Conservation (phyloP, 2,329 filamentous ascomycete genomes). For the Sporothrix variecibatus region DNA sequence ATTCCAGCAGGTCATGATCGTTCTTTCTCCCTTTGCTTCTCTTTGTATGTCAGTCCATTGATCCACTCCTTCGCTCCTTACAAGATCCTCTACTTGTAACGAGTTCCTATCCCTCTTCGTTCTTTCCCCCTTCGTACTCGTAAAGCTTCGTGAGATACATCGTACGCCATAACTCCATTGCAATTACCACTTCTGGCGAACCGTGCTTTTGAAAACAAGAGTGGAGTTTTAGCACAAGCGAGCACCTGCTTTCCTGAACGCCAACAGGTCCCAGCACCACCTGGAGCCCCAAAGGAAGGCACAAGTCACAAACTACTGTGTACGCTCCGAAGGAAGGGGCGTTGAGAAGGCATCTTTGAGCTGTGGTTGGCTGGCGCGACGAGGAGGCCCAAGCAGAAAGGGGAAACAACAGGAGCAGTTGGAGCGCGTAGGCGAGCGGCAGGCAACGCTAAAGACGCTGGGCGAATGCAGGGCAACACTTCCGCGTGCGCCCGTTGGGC, state of each 20-base stretch:
- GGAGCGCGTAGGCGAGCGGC: background rate
- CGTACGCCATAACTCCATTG: background rate
- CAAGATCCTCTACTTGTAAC: constrained; percentile 9
- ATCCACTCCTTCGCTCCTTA: constrained; percentile 2
- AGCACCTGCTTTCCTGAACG: background rate
- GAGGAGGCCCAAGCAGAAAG: background rate
- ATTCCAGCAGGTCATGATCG: background rate
- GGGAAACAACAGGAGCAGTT: background rate
- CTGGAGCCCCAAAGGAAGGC: background rate
- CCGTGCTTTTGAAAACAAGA: background rate
- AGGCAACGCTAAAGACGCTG: constrained; percentile 18
- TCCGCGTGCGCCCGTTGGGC: constrained; percentile 22
- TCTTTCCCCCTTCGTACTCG: background rate
- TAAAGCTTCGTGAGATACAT: background rate
- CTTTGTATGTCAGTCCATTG: background rate
- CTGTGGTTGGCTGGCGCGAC: constrained; percentile 23
- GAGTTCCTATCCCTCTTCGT: background rate
- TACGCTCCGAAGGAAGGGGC: background rate
- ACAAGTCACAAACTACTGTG: background rate
- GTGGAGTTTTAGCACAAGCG: constrained; percentile 11
- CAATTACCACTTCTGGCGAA: constrained; percentile 1
- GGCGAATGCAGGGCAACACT: constrained; percentile 21
- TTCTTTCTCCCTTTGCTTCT: background rate
- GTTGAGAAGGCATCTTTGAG: constrained; percentile 5
- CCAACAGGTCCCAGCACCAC: background rate